These are phyloP conservation scores for Mycena galericulata DNA, from an alignment of 768 basidiomycete genomes.

Conservation along the genomic window DNA sequence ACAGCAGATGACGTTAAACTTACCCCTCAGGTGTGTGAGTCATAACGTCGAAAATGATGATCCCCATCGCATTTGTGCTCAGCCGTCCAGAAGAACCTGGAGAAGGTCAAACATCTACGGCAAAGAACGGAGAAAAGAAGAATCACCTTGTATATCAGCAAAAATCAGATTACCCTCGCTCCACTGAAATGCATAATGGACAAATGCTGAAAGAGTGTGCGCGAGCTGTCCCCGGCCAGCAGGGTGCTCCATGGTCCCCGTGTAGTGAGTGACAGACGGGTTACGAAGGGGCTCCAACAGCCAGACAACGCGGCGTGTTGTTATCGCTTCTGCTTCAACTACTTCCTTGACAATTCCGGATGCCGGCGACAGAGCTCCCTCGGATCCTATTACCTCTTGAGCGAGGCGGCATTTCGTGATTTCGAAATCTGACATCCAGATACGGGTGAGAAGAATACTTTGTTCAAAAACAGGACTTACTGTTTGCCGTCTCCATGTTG, in stretches of 20 bases:
- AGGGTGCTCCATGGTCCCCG: not conserved
- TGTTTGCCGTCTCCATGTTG: too few relatives aligned
- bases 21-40: slow-evolving; percentile 14
- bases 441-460: too few relatives aligned
- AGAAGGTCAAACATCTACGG: not conserved
- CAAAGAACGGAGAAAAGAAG: not conserved
- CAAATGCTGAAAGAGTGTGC: not conserved
- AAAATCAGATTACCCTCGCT: not conserved
- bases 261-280: slow-evolving; percentile 6
- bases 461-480: too few relatives aligned
- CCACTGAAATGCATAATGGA: slow-evolving; percentile 2
- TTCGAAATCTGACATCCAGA: too few relatives aligned
- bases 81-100: slow-evolving; percentile 13
- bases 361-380: too few relatives aligned
- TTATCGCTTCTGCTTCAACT: too few relatives aligned
- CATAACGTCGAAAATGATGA: slow-evolving; percentile 16
- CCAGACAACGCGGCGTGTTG: too few relatives aligned
- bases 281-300: not conserved
- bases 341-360: too few relatives aligned
- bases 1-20: not conserved
- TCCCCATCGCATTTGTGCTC: slow-evolving; percentile 15
- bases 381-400: too few relatives aligned
- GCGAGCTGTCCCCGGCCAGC: not conserved
- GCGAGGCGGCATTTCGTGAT: too few relatives aligned
- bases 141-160: slow-evolving; percentile 10